Evolutionary conservation across 106 monocot species (phyloP), one percentile per base, ranked within the genome.

Genomic region (Apostasia shenzhenica): DNA sequence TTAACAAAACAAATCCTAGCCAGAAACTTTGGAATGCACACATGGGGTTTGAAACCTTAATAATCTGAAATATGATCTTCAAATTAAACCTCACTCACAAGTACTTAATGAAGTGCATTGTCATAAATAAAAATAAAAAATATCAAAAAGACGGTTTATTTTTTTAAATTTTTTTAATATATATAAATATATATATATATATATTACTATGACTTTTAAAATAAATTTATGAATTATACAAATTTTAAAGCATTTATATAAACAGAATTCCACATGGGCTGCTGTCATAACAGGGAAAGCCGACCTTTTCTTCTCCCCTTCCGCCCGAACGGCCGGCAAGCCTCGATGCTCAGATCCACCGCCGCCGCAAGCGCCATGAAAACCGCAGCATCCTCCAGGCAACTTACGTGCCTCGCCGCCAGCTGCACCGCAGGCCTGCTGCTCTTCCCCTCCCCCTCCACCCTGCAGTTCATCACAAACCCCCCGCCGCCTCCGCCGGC

Each of bases 351-450:
- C 5, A 94, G 94, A 47, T 94, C 91, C 1, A 94, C 94, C 1
- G 94, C 91, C 54, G 88, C 91, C 1, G 91, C 87, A 41, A 94
- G 88, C 2, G 91, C 91, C 76, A 94, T 82, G 70, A 94, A 94
- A 39, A 88, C 85, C 0, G 94, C 94, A 11, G 88, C 94, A 73
- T 94, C 91, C 75, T 94, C 94, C 26, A 91, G 68, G 42, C 94
- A 91, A 1, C 81, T 81, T 8, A 94, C 88, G 59, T 94, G 94
- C 39, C 81, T 67, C 75, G 78, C 69, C 0, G 83, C 88, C 5
- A 94, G 81, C 55, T 94, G 91, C 67, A 94, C 87, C 61, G 80
- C n/a, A 3, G 84, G 90, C 69, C 71, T 85, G 73, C 87, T 85
- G 77, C 88, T 72, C 77, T 79, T 79, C 55, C 81, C 79, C 61